phyloP scores from a whole-genome alignment of 148 eudicot species.

The Cornus florida region DNA sequence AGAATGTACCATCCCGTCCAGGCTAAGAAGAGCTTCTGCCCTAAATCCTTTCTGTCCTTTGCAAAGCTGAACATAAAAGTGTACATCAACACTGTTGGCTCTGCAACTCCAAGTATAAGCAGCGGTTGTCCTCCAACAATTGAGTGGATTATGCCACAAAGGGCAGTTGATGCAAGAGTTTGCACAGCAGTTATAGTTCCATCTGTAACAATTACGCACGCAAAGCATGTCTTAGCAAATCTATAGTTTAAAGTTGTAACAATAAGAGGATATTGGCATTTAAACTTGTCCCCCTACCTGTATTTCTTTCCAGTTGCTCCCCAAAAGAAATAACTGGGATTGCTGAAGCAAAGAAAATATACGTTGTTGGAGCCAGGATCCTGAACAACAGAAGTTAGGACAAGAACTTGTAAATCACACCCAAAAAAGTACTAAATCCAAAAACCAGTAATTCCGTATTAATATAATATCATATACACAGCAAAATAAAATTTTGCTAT shows the following conservation, averaged over 20 bases:
- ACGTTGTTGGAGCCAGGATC: too few relatives aligned
- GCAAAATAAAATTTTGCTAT: not conserved
- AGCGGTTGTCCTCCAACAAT: slow-evolving; percentile 95
- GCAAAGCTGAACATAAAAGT: slow-evolving; percentile 96
- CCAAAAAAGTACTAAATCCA: not conserved
- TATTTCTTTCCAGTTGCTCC: too few relatives aligned
- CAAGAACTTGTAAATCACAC: not conserved
- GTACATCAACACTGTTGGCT: slow-evolving; percentile 98
- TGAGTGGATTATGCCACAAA: slow-evolving; percentile 94
- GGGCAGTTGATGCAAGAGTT: slow-evolving; percentile 91
- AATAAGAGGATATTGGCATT: slow-evolving; percentile 9
- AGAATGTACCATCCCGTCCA: slow-evolving; percentile 91
- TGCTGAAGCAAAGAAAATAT: too few relatives aligned
- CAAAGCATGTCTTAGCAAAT: slow-evolving; percentile 4
- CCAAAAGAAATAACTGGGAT: too few relatives aligned
- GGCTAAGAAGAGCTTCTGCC: slow-evolving; percentile 80
- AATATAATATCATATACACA: slow-evolving; percentile 4
- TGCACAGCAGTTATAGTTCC: slow-evolving; percentile 95
- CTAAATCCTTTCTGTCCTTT: slow-evolving; percentile 81
- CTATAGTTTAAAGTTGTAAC: slow-evolving; percentile 1
- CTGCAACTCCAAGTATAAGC: slow-evolving; percentile 94
- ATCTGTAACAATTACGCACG: slow-evolving; percentile 41
- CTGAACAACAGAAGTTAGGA: slow-evolving; percentile 34
- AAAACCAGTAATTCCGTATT: not conserved
- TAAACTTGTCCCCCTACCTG: not conserved